Conservation (phyloP, 805 yeast species). For the Wickerhamomyces ciferrii region DNA sequence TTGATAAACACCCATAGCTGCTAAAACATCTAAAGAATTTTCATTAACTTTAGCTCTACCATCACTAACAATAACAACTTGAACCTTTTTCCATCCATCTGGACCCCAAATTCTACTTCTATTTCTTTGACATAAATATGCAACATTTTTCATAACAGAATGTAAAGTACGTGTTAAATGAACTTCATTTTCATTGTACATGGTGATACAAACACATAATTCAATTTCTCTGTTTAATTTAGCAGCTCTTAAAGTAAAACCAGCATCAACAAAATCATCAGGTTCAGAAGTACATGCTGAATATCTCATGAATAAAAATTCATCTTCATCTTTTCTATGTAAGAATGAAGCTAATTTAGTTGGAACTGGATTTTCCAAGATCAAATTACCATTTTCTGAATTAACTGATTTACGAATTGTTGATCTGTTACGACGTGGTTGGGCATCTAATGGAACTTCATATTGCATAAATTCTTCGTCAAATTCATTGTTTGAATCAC, state of each 20-base stretch:
- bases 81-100: slow-evolving; percentile 95
- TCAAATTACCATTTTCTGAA: slow-evolving; percentile 76
- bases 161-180: slow-evolving; percentile 92
- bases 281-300: slow-evolving; percentile 96
- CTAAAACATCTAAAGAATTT: slow-evolving; percentile 79
- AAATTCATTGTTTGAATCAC: slow-evolving; percentile 25
- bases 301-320: slow-evolving; percentile 93
- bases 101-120: slow-evolving; percentile 91
- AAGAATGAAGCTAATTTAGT: slow-evolving; percentile 78
- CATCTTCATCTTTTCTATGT: slow-evolving; percentile 86
- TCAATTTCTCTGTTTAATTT: slow-evolving; percentile 90
- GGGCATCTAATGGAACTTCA: slow-evolving; percentile 25
- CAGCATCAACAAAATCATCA: slow-evolving; percentile 71
- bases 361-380: slow-evolving; percentile 92
- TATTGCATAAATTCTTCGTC: slow-evolving; percentile 40
- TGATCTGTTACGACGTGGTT: slow-evolving; percentile 63
- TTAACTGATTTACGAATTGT: slow-evolving; percentile 68
- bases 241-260: slow-evolving; percentile 82
- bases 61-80: slow-evolving; percentile 86
- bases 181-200: slow-evolving; percentile 94
- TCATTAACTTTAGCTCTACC: slow-evolving; percentile 88
- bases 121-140: slow-evolving; percentile 77
- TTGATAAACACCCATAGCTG: slow-evolving; percentile 95
- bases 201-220: slow-evolving; percentile 85
- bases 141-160: slow-evolving; percentile 87